Evolutionary conservation across 768 basidiomycete genomes (phyloP).

Genomic region (Hirschioporus abietinus): DNA sequence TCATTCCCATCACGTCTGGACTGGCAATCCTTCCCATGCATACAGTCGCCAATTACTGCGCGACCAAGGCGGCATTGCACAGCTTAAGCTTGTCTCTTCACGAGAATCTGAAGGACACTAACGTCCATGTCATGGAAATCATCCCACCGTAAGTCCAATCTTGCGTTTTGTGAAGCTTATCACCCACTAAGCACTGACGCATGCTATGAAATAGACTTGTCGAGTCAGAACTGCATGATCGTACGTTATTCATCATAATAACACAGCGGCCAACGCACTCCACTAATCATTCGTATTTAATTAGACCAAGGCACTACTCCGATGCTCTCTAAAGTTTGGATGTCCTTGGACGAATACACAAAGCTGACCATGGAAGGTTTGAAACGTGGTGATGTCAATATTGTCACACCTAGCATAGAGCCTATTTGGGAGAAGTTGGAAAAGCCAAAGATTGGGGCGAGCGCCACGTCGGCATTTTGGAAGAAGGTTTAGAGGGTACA

Average conservation of each 20-base stretch:
- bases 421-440: conserved; percentile 22
- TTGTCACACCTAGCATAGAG: conserved; percentile 21
- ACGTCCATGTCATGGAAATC: conserved; percentile 51
- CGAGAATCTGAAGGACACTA: conserved; percentile 40
- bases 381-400: conserved; percentile 27
- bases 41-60: conserved; percentile 44
- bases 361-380: conserved; percentile 33
- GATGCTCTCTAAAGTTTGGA: conserved; percentile 45
- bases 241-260: conserved; percentile 26
- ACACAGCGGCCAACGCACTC: neutral
- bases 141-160: conserved; percentile 45
- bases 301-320: conserved; percentile 49
- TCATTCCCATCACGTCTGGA: conserved; percentile 48
- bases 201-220: conserved; percentile 34
- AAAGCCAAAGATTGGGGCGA: conserved; percentile 23
- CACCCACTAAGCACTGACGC: too few relatives aligned
- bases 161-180: neutral
- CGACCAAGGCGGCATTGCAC: conserved; percentile 54
- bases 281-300: neutral
- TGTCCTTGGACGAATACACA: conserved; percentile 46
- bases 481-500: neutral
- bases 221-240: conserved; percentile 58
- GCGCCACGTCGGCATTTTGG: conserved; percentile 2
- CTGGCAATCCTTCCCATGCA: conserved; percentile 42
- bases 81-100: conserved; percentile 45